Base-by-base conservation (phyloP, 2,329 filamentous ascomycete species). In the Graphilbum fragrans region DNA sequence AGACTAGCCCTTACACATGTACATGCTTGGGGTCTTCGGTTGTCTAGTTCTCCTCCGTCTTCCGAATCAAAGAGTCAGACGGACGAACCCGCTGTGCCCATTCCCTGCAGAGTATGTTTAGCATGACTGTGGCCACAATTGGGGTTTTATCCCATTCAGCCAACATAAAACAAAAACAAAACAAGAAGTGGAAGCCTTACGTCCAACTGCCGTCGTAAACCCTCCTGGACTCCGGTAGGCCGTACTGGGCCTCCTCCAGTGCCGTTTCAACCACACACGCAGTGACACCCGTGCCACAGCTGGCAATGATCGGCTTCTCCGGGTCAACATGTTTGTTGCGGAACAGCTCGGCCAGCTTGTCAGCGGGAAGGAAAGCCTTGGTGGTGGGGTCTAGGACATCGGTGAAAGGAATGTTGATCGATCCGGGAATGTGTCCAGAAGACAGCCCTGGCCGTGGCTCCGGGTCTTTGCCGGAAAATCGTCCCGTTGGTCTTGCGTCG, bases 201-300 rank as follows among this genome's bases (percentile, higher is more conserved):
- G 92, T 96, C 92, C 92, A 98, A 61, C 88, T 94, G 37, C 92
- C 92, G 59, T 98, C 92, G 55, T 98, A 98, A 19, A 98, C 70
- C 55, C 74, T 80, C 50, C 85, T 75, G 41, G 74, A 74, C 46
- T 79, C 72, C 0, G 73, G 62, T 4, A 74, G 66, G 2, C 82
- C 84, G 55, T 78, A 88, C 2, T 79, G 80, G 19, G 88, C 86
- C 59, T 86, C 79, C 23, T 76, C 77, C 41, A 98, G 64, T 2
- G 87, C 92, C 31, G 87, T 82, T 56, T 98, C 92, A 34, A 98
- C 77, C 35, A 95, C 76, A 17, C 85, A 86, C 8, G 92, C 92
- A 11, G 88, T 96, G 39, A 98, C 90, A 27, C 92, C 92, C 7
- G 88, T 95, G 12, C 92, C 92, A 53, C 92, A 98, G 53, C 76